These are phyloP conservation scores for Dentipellis fragilis DNA, from an alignment of 768 basidiomycete genomes.

Conservation along the genomic window DNA sequence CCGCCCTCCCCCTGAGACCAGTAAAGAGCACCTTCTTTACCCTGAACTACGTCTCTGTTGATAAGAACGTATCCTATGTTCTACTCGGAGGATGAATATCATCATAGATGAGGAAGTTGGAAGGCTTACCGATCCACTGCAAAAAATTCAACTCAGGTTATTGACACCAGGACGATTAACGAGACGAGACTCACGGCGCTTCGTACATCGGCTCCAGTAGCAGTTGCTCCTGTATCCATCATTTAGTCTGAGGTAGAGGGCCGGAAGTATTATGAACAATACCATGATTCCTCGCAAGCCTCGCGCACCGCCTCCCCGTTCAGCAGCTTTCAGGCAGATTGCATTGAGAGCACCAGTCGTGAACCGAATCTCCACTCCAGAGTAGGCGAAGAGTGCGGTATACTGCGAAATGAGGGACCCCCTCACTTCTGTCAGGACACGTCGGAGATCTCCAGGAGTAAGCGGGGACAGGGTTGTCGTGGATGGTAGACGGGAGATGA, in stretches of 20 bases:
- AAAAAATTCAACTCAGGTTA: constrained; percentile 3
- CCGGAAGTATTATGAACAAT: constrained; percentile 7
- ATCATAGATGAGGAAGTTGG: neutral
- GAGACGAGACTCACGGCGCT: constrained; percentile 55
- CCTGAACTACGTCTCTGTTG: constrained; percentile 58
- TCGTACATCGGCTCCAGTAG: constrained; percentile 90
- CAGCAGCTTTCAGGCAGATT: constrained; percentile 69
- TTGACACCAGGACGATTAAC: constrained; percentile 1
- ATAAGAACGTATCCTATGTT: constrained; percentile 78
- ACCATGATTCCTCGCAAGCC: constrained; percentile 88
- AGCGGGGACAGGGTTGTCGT: constrained; percentile 76
- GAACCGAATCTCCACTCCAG: constrained; percentile 80
- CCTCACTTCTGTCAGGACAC: constrained; percentile 87
- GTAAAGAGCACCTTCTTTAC: constrained; percentile 54
- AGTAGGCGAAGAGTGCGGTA: constrained; percentile 71
- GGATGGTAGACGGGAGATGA: constrained; percentile 89
- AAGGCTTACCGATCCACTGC: constrained; percentile 56
- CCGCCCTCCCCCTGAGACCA: constrained; percentile 62
- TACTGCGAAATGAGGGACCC: constrained; percentile 91
- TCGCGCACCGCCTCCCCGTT: constrained; percentile 83
- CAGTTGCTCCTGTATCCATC: constrained; percentile 51
- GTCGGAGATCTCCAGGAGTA: constrained; percentile 70
- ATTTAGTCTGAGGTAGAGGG: neutral
- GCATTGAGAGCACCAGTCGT: constrained; percentile 72
- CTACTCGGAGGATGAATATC: constrained; percentile 26